Conservation (phyloP, 2,329 filamentous ascomycete species). For the Exophiala alcalophila region DNA sequence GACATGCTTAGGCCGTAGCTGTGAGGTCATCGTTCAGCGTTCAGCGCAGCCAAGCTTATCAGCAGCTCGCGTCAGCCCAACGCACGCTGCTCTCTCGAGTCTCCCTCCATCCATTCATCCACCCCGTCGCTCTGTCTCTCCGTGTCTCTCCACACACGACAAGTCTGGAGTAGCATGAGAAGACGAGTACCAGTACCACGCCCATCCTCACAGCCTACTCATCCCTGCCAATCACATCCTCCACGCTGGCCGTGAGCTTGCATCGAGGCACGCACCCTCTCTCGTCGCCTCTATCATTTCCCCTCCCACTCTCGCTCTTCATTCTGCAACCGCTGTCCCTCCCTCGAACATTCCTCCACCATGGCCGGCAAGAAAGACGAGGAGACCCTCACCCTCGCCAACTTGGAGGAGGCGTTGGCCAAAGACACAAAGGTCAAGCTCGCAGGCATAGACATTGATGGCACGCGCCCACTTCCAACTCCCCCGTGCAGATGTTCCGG, state of each 20-base stretch:
- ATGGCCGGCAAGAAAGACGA: conserved; percentile 20
- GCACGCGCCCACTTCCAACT: conserved; percentile 36
- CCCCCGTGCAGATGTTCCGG: no score
- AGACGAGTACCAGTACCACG: conserved; percentile 4
- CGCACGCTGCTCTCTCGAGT: no score
- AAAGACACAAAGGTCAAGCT: conserved; percentile 80
- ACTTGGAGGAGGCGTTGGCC: conserved; percentile 64
- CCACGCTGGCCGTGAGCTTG: conserved; percentile 9
- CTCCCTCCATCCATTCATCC: no score
- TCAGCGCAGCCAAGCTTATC: no score
- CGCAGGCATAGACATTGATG: conserved; percentile 82
- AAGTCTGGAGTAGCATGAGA: no score
- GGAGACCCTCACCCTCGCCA: conserved; percentile 56
- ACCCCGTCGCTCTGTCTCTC: no score
- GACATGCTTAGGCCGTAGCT: no score
- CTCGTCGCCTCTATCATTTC: conserved; percentile 1
- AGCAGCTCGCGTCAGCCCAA: no score
- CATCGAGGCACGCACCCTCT: background rate
- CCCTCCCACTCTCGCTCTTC: conserved; percentile 1
- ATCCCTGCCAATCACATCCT: conserved; percentile 8
- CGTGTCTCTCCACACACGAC: no score
- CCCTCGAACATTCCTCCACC: conserved; percentile 3
- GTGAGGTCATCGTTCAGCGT: no score
- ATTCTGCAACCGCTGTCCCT: background rate
- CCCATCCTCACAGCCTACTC: background rate